Conservation (phyloP, 2,329 filamentous ascomycete genomes). For the Nemania serpens region DNA sequence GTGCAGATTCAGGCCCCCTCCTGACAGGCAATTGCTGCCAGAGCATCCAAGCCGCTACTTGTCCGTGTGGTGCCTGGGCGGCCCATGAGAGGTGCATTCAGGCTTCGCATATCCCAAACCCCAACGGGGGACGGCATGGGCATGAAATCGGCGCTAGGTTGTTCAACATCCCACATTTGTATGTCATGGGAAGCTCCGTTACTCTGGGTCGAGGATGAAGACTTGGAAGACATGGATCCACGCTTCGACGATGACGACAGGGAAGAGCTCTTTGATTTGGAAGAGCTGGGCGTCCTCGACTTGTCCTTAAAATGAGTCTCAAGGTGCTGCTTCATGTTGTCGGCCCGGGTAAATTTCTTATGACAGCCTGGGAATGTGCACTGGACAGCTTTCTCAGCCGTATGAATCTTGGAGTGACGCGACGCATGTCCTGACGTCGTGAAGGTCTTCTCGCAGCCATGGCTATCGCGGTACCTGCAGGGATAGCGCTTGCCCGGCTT, state of each 20-base stretch:
- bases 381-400: constrained; percentile 75
- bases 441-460: constrained; percentile 77
- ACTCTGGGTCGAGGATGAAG: constrained; percentile 40
- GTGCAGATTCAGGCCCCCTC: constrained; percentile 43
- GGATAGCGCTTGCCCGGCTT: constrained; percentile 70
- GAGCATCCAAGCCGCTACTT: constrained; percentile 59
- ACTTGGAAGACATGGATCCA: constrained; percentile 35
- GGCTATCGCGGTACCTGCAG: constrained; percentile 72
- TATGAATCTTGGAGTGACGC: constrained; percentile 83
- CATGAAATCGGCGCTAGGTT: constrained; percentile 42
- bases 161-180: constrained; percentile 49
- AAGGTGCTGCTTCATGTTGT: constrained; percentile 88
- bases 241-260: constrained; percentile 25
- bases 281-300: constrained; percentile 49
- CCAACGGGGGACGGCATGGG: constrained; percentile 46
- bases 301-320: constrained; percentile 75
- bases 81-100: constrained; percentile 51
- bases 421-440: constrained; percentile 86
- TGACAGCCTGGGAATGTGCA: constrained; percentile 71
- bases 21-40: constrained; percentile 60
- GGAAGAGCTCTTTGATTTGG: constrained; percentile 41
- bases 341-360: constrained; percentile 80
- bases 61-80: constrained; percentile 50
- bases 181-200: constrained; percentile 41
- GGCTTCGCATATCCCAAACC: constrained; percentile 54